These are phyloP conservation scores for Kwoniella shivajii DNA, from an alignment of 1,284 basidiomycete genomes.

Conservation along the genomic window DNA sequence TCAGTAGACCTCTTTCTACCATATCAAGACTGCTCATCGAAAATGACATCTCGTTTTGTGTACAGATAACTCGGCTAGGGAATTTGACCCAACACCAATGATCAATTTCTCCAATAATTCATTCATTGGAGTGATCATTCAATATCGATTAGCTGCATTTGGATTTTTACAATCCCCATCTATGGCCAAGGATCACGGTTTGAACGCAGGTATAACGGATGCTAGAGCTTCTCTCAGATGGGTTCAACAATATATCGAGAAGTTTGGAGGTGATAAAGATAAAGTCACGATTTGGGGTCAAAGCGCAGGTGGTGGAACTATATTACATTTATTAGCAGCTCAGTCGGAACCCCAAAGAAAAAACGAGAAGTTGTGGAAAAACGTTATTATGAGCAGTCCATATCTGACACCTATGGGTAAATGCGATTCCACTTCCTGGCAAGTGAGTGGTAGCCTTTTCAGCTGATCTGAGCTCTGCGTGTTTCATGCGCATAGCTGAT, in stretches of 20 bases:
- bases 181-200: not conserved
- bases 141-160: conserved; percentile 9
- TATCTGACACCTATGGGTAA: conserved; percentile 19
- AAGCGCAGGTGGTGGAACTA: conserved; percentile 5
- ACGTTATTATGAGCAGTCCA: conserved; percentile 18
- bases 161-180: conserved; percentile 1
- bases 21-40: not conserved
- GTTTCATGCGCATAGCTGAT: not conserved
- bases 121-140: conserved; percentile 3
- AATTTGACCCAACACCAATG: conserved; percentile 2
- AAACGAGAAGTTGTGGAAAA: conserved; percentile 8
- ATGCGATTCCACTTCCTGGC: conserved; percentile 16
- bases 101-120: conserved; percentile 3
- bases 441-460: conserved; percentile 6
- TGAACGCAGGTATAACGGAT: conserved; percentile 10
- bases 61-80: conserved; percentile 5
- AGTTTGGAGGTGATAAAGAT: conserved; percentile 7
- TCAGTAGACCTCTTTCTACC: not conserved
- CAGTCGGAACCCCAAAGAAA: not conserved
- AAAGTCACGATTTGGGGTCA: conserved; percentile 11
- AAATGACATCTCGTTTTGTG: not conserved
- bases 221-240: conserved; percentile 1
- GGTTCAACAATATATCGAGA: conserved; percentile 8
- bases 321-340: conserved; percentile 4
- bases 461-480: not conserved